Percentiles rank a stretch among this genome's conserved stretches.
Evolutionary conservation across 306 rosid species (phyloP).

Genomic region (Rosa rugosa): DNA sequence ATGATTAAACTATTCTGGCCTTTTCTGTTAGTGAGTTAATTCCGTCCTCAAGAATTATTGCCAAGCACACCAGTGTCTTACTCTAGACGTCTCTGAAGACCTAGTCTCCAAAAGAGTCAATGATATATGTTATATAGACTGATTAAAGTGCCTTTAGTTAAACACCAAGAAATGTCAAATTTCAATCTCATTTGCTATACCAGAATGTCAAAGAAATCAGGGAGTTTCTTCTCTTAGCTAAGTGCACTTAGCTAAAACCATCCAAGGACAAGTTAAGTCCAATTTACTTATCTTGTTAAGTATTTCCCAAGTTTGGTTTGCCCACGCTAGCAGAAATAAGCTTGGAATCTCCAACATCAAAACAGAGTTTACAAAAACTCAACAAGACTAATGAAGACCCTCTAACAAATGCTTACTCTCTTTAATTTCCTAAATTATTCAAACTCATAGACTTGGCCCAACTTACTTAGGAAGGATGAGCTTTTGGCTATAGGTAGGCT

Average conservation of each 20-base stretch:
- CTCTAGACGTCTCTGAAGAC: slow-evolving; percentile 15
- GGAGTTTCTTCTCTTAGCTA: neutral
- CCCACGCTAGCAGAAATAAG: slow-evolving; percentile 9
- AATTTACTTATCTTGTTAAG: neutral
- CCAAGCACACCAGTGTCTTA: slow-evolving; percentile 21
- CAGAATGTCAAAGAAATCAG: neutral
- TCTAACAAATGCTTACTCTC: neutral
- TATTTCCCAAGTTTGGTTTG: neutral
- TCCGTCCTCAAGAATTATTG: slow-evolving; percentile 13
- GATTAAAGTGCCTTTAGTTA: neutral
- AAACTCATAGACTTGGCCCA: neutral
- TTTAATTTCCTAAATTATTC: neutral
- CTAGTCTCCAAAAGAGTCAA: slow-evolving; percentile 20
- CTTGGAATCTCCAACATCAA: neutral
- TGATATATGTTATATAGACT: neutral
- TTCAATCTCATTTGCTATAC: neutral
- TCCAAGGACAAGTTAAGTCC: neutral
- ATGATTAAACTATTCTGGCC: slow-evolving; percentile 5
- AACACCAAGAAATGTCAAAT: neutral
- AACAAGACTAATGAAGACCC: neutral
- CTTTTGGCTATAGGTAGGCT: neutral
- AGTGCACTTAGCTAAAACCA: neutral
- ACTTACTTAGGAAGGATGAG: slow-evolving; percentile 1
- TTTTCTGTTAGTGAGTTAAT: slow-evolving; percentile 13
- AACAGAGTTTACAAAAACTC: neutral